phyloP scores from a whole-genome alignment of 148 eudicot genomes.

The Gaultheria prostrata region DNA sequence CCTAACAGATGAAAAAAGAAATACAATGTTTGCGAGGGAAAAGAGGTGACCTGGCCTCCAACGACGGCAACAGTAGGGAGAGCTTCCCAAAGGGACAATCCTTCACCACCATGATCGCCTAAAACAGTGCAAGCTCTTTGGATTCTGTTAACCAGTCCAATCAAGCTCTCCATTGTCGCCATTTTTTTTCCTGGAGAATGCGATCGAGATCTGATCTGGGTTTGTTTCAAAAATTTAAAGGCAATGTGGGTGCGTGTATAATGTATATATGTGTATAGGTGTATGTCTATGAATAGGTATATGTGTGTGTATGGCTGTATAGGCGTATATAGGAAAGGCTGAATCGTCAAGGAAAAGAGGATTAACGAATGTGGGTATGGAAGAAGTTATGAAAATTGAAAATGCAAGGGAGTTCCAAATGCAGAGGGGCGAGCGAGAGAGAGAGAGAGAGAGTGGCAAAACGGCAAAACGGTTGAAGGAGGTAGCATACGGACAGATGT shows the following conservation, averaged over 20 bases:
- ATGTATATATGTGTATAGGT: neutral
- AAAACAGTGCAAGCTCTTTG: constrained; percentile 84
- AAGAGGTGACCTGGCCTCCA: constrained; percentile 72
- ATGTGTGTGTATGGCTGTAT: neutral
- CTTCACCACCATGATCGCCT: constrained; percentile 95
- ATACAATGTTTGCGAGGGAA: neutral
- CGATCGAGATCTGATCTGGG: constrained; percentile 12
- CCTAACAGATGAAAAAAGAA: neutral
- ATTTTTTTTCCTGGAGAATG: constrained; percentile 21
- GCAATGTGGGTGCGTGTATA: neutral
- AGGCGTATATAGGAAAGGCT: neutral
- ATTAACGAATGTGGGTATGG: neutral
- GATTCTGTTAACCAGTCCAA: constrained; percentile 78
- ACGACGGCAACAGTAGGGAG: constrained; percentile 93
- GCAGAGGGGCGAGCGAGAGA: neutral
- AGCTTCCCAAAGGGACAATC: constrained; percentile 92
- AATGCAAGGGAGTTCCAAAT: neutral
- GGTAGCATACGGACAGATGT: neutral
- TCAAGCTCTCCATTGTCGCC: constrained; percentile 93
- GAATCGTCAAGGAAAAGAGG: neutral
- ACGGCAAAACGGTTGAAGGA: constrained; percentile 1
- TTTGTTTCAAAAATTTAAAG: constrained; percentile 1
- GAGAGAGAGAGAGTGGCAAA: neutral
- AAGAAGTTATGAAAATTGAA: neutral
- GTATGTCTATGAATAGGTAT: no score